Conservation (phyloP, 2,329 filamentous ascomycete species). For the Periglandula ipomoeae region DNA sequence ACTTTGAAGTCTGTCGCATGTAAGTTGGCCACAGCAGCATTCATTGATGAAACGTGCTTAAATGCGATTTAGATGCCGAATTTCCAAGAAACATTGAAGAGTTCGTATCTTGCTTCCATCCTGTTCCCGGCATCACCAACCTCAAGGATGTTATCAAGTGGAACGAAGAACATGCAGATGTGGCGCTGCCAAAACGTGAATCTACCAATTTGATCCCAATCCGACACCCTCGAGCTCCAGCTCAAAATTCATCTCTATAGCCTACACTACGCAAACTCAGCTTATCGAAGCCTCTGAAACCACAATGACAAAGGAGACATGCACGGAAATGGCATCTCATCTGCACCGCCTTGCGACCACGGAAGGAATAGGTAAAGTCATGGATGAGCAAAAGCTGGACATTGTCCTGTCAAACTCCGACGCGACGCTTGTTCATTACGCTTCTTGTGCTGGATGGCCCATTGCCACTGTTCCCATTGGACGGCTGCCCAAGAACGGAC, state of each 20-base stretch:
- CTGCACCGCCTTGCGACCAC: neutral
- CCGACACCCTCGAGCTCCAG: no score
- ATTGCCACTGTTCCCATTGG: neutral
- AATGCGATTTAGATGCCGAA: neutral
- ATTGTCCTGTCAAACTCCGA: slow-evolving; percentile 1
- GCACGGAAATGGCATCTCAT: no score
- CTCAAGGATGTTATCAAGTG: neutral
- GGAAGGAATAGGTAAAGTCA: neutral
- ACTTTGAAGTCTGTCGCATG: no score
- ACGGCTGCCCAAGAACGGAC: no score
- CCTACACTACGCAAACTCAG: neutral
- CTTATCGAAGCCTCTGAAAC: neutral
- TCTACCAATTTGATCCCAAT: no score
- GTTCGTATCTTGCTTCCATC: neutral
- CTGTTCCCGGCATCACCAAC: neutral
- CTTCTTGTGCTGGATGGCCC: slow-evolving; percentile 1
- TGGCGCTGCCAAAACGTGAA: neutral
- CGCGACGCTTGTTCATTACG: neutral
- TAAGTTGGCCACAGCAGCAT: no score
- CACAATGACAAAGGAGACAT: neutral
- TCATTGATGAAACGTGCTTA: no score
- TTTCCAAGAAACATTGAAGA: neutral
- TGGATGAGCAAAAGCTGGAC: neutral
- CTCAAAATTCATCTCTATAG: neutral
- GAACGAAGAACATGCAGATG: slow-evolving; percentile 1